phyloP scores from a whole-genome alignment of 2,329 filamentous ascomycete genomes.

The Ilyonectria robusta region DNA sequence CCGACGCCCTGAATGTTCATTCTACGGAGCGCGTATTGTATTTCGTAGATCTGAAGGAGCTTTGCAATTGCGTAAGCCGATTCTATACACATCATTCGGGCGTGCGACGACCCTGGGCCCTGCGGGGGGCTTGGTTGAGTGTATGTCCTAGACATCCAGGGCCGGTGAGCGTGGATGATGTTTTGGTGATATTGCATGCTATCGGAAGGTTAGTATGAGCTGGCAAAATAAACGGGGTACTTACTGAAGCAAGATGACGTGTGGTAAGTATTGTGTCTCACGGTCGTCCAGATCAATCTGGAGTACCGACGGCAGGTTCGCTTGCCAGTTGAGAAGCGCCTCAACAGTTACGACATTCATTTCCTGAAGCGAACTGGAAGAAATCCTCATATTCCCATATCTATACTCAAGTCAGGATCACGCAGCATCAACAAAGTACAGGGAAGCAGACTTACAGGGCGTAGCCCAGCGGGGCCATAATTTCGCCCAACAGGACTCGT shows the following conservation, averaged over 20 bases:
- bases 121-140: constrained; percentile 39
- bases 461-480: constrained; percentile 43
- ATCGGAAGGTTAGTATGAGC: not conserved
- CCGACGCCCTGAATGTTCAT: constrained; percentile 42
- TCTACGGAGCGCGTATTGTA: constrained; percentile 31
- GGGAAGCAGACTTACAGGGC: constrained; percentile 35
- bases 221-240: not conserved
- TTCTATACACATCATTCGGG: constrained; percentile 44
- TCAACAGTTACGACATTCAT: constrained; percentile 38
- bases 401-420: constrained; percentile 16
- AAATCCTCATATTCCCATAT: constrained; percentile 40
- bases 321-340: constrained; percentile 40
- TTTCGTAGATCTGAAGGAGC: constrained; percentile 38
- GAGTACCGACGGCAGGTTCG: constrained; percentile 32
- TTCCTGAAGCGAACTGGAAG: constrained; percentile 32
- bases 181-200: constrained; percentile 50
- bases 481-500: constrained; percentile 37
- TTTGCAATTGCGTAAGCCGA: constrained; percentile 38
- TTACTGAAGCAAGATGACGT: constrained; percentile 45
- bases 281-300: constrained; percentile 39
- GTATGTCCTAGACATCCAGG: constrained; percentile 47
- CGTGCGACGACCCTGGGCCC: constrained; percentile 42
- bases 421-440: not conserved
- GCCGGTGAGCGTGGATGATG: constrained; percentile 45
- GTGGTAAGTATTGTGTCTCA: constrained; percentile 37